phyloP scores from a whole-genome alignment of 768 basidiomycete species.

The Collybiopsis confluens region DNA sequence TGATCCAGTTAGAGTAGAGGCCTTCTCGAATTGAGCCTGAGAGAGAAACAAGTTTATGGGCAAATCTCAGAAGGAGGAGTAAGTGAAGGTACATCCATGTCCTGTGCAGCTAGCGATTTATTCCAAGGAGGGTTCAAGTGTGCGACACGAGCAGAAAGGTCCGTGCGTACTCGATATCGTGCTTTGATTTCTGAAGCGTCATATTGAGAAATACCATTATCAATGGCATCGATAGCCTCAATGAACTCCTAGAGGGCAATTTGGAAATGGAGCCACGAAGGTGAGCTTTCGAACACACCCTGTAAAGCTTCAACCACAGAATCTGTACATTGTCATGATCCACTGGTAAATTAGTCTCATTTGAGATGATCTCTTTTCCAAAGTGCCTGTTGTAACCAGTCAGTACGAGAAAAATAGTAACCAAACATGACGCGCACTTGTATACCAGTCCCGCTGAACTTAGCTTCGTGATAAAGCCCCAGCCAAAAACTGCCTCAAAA shows the following conservation, averaged over 20 bases:
- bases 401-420: background rate
- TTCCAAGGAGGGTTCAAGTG: slow-evolving; percentile 93
- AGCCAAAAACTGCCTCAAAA: slow-evolving; percentile 85
- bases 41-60: slow-evolving; percentile 8
- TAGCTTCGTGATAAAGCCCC: slow-evolving; percentile 84
- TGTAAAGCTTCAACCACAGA: slow-evolving; percentile 89
- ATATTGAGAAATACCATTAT: slow-evolving; percentile 91
- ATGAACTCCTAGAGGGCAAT: slow-evolving; percentile 75
- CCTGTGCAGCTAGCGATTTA: slow-evolving; percentile 58
- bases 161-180: slow-evolving; percentile 74
- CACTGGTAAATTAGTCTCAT: slow-evolving; percentile 41
- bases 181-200: slow-evolving; percentile 56
- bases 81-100: slow-evolving; percentile 60
- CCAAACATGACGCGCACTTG: slow-evolving; percentile 60
- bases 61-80: background rate
- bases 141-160: slow-evolving; percentile 80
- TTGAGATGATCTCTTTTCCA: slow-evolving; percentile 80
- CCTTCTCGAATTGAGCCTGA: slow-evolving; percentile 71
- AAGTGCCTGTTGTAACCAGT: slow-evolving; percentile 59
- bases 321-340: slow-evolving; percentile 63
- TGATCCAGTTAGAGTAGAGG: slow-evolving; percentile 76
- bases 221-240: slow-evolving; percentile 90
- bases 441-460: slow-evolving; percentile 92
- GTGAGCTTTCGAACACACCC: slow-evolving; percentile 32
- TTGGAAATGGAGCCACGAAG: slow-evolving; percentile 6